phyloP scores from a whole-genome alignment of 2,329 filamentous ascomycete species.

The Cercospora sp. region DNA sequence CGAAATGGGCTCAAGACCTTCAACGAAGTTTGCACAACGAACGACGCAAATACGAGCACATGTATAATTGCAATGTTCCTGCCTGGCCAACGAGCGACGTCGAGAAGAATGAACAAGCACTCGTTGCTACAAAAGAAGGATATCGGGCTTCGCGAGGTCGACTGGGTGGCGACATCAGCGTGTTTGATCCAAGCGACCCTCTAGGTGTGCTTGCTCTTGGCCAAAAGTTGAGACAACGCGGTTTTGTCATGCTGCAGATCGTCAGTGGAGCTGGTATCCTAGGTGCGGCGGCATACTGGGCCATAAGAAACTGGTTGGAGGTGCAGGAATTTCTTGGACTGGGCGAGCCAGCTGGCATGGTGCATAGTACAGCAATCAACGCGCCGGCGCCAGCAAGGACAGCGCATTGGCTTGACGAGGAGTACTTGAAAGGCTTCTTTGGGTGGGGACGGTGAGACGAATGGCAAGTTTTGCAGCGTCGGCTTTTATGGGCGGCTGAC shows the following conservation, averaged over 20 bases:
- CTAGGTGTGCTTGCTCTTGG: conserved; percentile 73
- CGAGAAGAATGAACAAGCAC: conserved; percentile 34
- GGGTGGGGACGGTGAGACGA: conserved; percentile 13
- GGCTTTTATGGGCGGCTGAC: neutral
- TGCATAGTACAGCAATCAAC: conserved; percentile 20
- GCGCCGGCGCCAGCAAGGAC: conserved; percentile 8
- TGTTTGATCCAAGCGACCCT: conserved; percentile 67
- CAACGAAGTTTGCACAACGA: conserved; percentile 75
- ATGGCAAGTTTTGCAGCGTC: neutral
- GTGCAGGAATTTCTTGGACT: conserved; percentile 35
- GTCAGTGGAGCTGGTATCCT: conserved; percentile 72
- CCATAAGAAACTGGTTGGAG: conserved; percentile 39
- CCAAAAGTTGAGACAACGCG: conserved; percentile 57
- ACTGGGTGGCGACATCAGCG: conserved; percentile 40
- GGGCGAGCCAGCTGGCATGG: conserved; percentile 17
- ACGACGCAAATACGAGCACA: conserved; percentile 69
- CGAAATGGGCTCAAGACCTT: conserved; percentile 79
- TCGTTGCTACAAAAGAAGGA: conserved; percentile 31
- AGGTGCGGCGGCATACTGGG: conserved; percentile 60
- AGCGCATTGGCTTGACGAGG: conserved; percentile 17
- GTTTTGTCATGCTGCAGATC: conserved; percentile 70
- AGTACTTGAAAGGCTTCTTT: conserved; percentile 14
- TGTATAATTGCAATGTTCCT: conserved; percentile 53
- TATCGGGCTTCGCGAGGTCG: conserved; percentile 34
- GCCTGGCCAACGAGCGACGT: conserved; percentile 62